A percentile compares a stretch with the other conserved stretches of the same genome.
Conservation (phyloP, 257 asterid species). For the Petunia secreta region DNA sequence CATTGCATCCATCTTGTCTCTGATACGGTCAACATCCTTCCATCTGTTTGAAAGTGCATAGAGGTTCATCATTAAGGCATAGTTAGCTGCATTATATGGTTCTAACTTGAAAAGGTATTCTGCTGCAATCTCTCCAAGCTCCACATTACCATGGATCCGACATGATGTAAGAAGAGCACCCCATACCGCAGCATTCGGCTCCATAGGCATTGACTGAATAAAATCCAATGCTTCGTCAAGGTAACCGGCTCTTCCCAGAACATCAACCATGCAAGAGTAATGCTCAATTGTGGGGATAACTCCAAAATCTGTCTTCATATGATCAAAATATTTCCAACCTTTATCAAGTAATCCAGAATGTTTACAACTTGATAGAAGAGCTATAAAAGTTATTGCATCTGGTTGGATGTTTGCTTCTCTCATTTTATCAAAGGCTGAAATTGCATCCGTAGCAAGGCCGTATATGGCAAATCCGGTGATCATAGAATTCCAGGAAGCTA, state of each 20-base stretch:
- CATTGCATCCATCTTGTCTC: conserved; percentile 44
- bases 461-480: conserved; percentile 56
- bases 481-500: conserved; percentile 67
- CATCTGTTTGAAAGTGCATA: conserved; percentile 53
- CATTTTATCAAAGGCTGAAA: conserved; percentile 55
- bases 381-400: conserved; percentile 65
- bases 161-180: conserved; percentile 72
- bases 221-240: conserved; percentile 72
- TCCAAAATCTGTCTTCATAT: conserved; percentile 46
- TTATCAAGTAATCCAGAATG: conserved; percentile 52
- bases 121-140: conserved; percentile 62
- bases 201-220: conserved; percentile 50
- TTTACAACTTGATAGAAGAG: conserved; percentile 58
- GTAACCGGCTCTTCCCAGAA: conserved; percentile 63
- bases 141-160: conserved; percentile 42
- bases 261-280: conserved; percentile 72
- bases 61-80: conserved; percentile 55
- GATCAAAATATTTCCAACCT: conserved; percentile 61
- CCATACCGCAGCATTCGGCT: conserved; percentile 61
- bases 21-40: conserved; percentile 48
- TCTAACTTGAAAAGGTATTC: conserved; percentile 54
- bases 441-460: conserved; percentile 47
- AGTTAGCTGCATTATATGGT: conserved; percentile 60
- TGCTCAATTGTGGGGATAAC: conserved; percentile 62
- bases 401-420: conserved; percentile 46